phyloP scores from a whole-genome alignment of 2,329 filamentous ascomycete genomes.

The Didymella lethalis region DNA sequence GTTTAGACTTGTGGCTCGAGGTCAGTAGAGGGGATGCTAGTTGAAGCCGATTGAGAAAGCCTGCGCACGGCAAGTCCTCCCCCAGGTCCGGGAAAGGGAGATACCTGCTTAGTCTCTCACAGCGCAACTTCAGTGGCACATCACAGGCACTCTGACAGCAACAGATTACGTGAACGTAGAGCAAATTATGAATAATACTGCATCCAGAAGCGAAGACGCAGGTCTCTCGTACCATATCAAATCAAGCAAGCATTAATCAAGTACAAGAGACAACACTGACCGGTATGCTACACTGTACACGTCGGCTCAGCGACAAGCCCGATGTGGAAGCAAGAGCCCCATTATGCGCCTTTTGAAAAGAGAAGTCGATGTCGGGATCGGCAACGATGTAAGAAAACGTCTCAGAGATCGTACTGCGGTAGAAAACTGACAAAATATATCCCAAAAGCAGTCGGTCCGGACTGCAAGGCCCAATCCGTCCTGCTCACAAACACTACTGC shows the following conservation, averaged over 20 bases:
- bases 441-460: background rate
- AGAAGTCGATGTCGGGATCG: background rate
- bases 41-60: too few species aligned
- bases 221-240: background rate
- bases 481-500: constrained; percentile 4
- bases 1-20: background rate
- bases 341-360: background rate
- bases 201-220: constrained; percentile 12
- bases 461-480: background rate
- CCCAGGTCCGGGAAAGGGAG: too few species aligned
- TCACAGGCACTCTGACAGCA: too few species aligned
- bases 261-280: constrained; percentile 5
- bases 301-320: background rate
- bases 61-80: too few species aligned
- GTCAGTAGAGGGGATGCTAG: too few species aligned
- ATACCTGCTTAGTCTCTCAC: too few species aligned
- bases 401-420: too few species aligned
- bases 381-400: background rate
- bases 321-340: background rate
- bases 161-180: background rate
- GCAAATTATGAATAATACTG: constrained; percentile 7
- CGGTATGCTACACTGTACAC: constrained; percentile 8
- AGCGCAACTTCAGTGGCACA: too few species aligned
- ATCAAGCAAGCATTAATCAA: constrained; percentile 1
- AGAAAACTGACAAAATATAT: background rate